Base-by-base conservation (phyloP, 1,284 basidiomycete genomes). In the Ganoderma resinaceum region DNA sequence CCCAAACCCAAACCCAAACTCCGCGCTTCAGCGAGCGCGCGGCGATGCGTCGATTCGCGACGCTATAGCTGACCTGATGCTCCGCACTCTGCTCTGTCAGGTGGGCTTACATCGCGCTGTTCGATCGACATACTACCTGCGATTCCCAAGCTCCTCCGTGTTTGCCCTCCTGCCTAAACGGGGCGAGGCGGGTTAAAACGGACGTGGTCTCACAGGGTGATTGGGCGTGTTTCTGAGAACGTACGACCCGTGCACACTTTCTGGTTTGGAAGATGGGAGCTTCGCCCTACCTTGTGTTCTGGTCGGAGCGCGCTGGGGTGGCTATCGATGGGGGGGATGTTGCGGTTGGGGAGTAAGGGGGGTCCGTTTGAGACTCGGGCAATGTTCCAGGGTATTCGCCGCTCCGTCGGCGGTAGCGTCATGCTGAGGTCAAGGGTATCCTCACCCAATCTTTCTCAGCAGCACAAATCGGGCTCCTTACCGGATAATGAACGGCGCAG, bases 1-100 rank as follows among this genome's bases (percentile, higher is more conserved):
- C 66, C 66, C 67, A 69, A 72, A 33, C 66, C 66, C 67, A 69
- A 72, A 33, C 16, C 37, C 58, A 40, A 58, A 58, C 55, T 40
- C 40, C 38, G 58, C 57, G 58, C 70, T 69, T 66, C 67, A 23
- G 37, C 58, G 11, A 14, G 66, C 66, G 64, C 55, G 62, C 40
- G 53, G 33, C 37, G 52, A 12, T 53, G 55, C 42, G 52, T 42
- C 40, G 33, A 38, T 35, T 61, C 60, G 65, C 52, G n/a, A 55
- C 23, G 37, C 37, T 12, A 38, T 38, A 12, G 37, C 35, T 12
- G 26, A 9, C 35, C 31, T 20, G 38, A 23, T 49, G 60, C 14
- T 31, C 6, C 62, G 35, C 33, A 5, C 35, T 9, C 4, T 7
- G 35, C 37, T 26, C 37, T 42, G 58, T 63, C 37, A 55, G 29